These are phyloP conservation scores for Backusella sp. DNA, from an alignment of 192 early-diverging fungal genomes.

Conservation along the genomic window DNA sequence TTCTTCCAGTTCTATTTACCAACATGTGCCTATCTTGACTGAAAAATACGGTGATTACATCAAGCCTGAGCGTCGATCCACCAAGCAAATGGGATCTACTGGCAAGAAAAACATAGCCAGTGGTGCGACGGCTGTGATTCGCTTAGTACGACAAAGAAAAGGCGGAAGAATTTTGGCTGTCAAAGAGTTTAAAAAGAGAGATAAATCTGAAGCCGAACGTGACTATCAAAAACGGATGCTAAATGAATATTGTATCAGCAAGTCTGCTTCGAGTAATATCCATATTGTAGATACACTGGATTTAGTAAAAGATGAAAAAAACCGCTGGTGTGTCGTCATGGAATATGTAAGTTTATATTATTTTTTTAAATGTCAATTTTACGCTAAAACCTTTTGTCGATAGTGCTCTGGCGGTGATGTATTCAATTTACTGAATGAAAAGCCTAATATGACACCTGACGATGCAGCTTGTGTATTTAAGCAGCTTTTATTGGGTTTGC, in stretches of 20 bases:
- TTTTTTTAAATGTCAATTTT: neutral
- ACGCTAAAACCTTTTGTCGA: neutral
- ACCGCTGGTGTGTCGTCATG: slow-evolving; percentile 83
- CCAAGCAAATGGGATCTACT: slow-evolving; percentile 13
- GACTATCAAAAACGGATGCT: slow-evolving; percentile 95
- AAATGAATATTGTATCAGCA: slow-evolving; percentile 96
- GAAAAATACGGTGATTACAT: slow-evolving; percentile 27
- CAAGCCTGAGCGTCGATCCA: slow-evolving; percentile 9
- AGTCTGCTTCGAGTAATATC: slow-evolving; percentile 83
- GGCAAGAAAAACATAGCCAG: slow-evolving; percentile 63
- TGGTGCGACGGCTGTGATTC: slow-evolving; percentile 91
- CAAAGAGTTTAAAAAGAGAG: slow-evolving; percentile 88
- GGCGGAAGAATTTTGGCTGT: slow-evolving; percentile 80
- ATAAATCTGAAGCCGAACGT: slow-evolving; percentile 86
- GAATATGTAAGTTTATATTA: slow-evolving; percentile 45
- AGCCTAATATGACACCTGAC: slow-evolving; percentile 59
- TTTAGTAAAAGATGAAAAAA: slow-evolving; percentile 89
- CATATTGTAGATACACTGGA: slow-evolving; percentile 95
- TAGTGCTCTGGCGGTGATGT: slow-evolving; percentile 96
- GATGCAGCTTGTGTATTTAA: slow-evolving; percentile 93
- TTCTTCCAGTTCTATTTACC: neutral
- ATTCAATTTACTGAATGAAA: slow-evolving; percentile 77
- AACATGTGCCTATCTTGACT: slow-evolving; percentile 9
- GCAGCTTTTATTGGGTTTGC: slow-evolving; percentile 86
- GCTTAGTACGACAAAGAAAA: slow-evolving; percentile 75